Percentiles rank a stretch among this genome's conserved stretches.
Conservation (phyloP, 1,139 yeast species). For the Spathaspora jeffriesii region DNA sequence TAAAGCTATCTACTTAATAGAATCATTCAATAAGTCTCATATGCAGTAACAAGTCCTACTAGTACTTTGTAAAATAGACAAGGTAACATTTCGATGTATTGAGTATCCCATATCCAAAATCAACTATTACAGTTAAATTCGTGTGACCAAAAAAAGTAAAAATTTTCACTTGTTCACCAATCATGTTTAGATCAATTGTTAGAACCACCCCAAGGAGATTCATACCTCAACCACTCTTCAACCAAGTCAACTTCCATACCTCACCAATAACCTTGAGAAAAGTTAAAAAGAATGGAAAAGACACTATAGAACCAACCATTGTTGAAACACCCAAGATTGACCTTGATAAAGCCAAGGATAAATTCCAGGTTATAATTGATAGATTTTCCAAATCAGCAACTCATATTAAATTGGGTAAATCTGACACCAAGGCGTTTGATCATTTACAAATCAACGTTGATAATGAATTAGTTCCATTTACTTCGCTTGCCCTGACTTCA, state of each 20-base stretch:
- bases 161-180: not conserved
- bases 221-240: not conserved
- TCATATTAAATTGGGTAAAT: constrained; percentile 66
- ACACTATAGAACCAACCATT: not conserved
- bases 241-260: constrained; percentile 6
- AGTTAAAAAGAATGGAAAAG: constrained; percentile 17
- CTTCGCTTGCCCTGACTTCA: constrained; percentile 73
- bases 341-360: constrained; percentile 40
- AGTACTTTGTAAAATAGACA: too few relatives aligned
- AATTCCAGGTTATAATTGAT: constrained; percentile 51
- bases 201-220: not conserved
- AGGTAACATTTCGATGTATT: too few relatives aligned
- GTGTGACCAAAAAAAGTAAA: not conserved
- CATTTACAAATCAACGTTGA: constrained; percentile 50
- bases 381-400: constrained; percentile 55
- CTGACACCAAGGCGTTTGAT: constrained; percentile 70
- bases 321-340: constrained; percentile 28
- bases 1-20: too few relatives aligned
- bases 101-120: too few relatives aligned
- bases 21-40: too few relatives aligned
- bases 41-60: too few relatives aligned
- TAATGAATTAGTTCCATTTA: constrained; percentile 46
- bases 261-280: constrained; percentile 12
- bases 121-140: too few relatives aligned
- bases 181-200: constrained; percentile 7